A percentile compares a stretch with the other conserved stretches of the same genome.
These are phyloP conservation scores for Angomonas ambiguus DNA, from an alignment of 208 protist species.

Conservation along the genomic window DNA sequence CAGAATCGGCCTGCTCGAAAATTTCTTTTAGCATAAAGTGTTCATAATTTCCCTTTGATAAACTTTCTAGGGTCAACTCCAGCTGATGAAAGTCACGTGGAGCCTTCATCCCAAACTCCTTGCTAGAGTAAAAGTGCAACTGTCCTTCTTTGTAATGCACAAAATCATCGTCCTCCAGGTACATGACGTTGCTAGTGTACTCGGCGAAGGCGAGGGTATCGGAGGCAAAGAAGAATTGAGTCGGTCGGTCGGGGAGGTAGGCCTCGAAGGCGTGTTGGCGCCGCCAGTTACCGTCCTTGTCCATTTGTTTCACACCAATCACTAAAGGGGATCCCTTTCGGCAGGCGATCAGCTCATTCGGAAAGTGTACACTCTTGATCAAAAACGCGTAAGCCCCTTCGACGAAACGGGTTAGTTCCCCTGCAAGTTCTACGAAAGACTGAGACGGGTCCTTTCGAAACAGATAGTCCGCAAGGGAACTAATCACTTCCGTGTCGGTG, in stretches of 20 bases:
- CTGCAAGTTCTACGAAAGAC: constrained; percentile 52
- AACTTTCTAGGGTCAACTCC: constrained; percentile 74
- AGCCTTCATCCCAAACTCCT: constrained; percentile 30
- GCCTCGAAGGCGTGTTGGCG: constrained; percentile 19
- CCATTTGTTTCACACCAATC: constrained; percentile 67
- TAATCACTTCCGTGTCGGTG: constrained; percentile 95
- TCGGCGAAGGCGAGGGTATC: constrained; percentile 93
- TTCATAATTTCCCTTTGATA: constrained; percentile 89
- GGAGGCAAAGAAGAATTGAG: constrained; percentile 91
- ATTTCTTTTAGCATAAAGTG: constrained; percentile 99
- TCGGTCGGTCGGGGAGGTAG: constrained; percentile 3
- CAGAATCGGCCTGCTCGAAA: constrained; percentile 92
- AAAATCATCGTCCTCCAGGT: constrained; percentile 94
- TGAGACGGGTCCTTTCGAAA: constrained; percentile 43
- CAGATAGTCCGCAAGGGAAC: constrained; percentile 84
- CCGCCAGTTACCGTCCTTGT: constrained; percentile 13
- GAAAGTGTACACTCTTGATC: constrained; percentile 86
- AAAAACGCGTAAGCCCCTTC: constrained; percentile 89
- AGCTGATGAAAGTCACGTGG: constrained; percentile 27
- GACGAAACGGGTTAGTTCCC: constrained; percentile 47
- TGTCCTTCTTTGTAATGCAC: constrained; percentile 57
- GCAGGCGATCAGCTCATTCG: constrained; percentile 85
- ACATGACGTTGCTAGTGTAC: constrained; percentile 91
- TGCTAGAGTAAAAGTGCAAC: constrained; percentile 54
- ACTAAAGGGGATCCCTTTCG: constrained; percentile 91